Percentiles rank a stretch among this genome's conserved stretches.
Conservation (phyloP, 2,329 filamentous ascomycete genomes). For the Rhynchosporium agropyri region DNA sequence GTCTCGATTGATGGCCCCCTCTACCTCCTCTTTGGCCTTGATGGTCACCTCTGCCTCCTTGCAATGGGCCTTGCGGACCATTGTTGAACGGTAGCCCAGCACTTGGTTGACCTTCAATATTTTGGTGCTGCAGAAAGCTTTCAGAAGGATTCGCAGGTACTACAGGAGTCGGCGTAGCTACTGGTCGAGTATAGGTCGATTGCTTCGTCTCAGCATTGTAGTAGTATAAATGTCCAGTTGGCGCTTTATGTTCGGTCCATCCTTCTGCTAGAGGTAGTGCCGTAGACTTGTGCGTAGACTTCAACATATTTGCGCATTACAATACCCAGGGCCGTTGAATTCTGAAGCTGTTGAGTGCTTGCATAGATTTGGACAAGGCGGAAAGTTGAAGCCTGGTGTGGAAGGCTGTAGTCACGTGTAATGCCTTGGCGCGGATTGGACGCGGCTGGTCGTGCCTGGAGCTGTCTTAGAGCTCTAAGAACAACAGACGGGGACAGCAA, state of each 20-base stretch:
- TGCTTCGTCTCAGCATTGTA: conserved; percentile 81
- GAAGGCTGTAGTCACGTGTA: conserved; percentile 1
- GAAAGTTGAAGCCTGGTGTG: conserved; percentile 13
- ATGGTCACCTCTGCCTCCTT: conserved; percentile 45
- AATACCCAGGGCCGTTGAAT: background rate
- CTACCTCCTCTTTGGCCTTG: conserved; percentile 52
- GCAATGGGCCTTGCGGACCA: conserved; percentile 30
- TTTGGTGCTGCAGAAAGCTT: conserved; percentile 49
- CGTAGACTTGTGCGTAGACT: conserved; percentile 72
- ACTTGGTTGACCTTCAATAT: conserved; percentile 45
- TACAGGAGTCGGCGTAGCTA: conserved; percentile 33
- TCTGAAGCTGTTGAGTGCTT: conserved; percentile 17
- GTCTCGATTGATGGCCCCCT: conserved; percentile 53
- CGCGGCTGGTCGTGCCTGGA: conserved; percentile 39
- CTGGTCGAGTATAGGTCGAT: conserved; percentile 82
- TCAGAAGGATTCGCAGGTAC: conserved; percentile 41
- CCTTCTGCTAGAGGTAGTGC: conserved; percentile 66
- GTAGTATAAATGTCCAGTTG: conserved; percentile 82
- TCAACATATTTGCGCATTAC: conserved; percentile 60
- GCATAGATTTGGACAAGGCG: conserved; percentile 20
- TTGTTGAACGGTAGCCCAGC: conserved; percentile 41
- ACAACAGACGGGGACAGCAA: background rate
- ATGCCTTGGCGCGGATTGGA: conserved; percentile 20
- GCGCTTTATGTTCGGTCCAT: conserved; percentile 93
- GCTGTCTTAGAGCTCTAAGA: conserved; percentile 28